Evolutionary conservation across 148 eudicot genomes (phyloP).

Genomic region (Rhododendron ferrugineum): DNA sequence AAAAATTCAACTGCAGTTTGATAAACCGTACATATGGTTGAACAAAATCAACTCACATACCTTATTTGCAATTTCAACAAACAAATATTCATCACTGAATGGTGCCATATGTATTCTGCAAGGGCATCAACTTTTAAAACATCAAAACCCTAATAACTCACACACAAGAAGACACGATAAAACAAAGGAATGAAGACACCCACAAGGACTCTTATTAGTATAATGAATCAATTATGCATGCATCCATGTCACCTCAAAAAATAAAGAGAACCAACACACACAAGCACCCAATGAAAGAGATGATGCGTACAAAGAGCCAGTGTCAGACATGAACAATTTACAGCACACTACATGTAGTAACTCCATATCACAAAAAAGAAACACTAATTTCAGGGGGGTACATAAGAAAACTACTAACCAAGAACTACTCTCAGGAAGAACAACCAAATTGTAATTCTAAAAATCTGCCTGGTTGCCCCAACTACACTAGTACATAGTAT

Average conservation of each 20-base stretch:
- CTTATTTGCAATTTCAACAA: slow-evolving; percentile 89
- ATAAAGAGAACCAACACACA: background rate
- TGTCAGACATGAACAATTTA: background rate
- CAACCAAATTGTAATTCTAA: background rate
- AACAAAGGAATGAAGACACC: background rate
- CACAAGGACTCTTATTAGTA: background rate
- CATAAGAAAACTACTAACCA: background rate
- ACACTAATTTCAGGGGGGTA: background rate
- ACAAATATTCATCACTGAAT: slow-evolving; percentile 86
- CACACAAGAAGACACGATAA: background rate
- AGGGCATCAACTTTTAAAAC: slow-evolving; percentile 6
- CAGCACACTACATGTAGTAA: background rate
- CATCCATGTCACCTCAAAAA: background rate
- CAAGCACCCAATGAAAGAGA: background rate
- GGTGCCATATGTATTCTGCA: slow-evolving; percentile 98
- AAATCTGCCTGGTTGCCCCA: background rate
- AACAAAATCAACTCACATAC: slow-evolving; percentile 26
- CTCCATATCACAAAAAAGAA: background rate
- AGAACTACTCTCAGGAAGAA: background rate
- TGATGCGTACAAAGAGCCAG: background rate
- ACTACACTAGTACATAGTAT: background rate
- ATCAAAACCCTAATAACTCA: slow-evolving; percentile 8
- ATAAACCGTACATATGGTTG: background rate
- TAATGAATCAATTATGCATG: background rate
- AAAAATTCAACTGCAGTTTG: background rate